Evolutionary conservation across 139 green algal genomes (phyloP).

Genomic region (Coccomyxa sp.): DNA sequence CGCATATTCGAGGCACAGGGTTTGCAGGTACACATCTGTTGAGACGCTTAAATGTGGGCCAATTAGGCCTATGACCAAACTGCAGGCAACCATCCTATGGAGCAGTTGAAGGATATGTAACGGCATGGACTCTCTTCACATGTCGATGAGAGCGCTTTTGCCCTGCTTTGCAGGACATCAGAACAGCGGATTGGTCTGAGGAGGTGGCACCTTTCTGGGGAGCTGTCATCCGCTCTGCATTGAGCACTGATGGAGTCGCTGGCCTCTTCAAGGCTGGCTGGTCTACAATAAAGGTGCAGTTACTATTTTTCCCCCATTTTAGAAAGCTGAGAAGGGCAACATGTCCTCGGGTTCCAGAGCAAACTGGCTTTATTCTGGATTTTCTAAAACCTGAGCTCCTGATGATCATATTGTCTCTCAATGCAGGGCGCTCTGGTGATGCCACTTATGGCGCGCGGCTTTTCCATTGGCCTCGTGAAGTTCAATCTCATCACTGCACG

Average conservation of each 20-base stretch:
- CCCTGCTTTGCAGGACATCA: constrained; percentile 43
- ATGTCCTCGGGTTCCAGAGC: neutral
- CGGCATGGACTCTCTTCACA: neutral
- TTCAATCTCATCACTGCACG: constrained; percentile 89
- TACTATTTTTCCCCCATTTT: neutral
- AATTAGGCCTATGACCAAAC: too few species aligned
- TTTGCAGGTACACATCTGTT: constrained; percentile 20
- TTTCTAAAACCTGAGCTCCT: neutral
- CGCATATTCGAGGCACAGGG: constrained; percentile 53
- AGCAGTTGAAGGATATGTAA: neutral
- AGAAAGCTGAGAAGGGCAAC: neutral
- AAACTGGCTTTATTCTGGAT: neutral
- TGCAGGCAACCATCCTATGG: too few species aligned
- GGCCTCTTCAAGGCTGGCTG: constrained; percentile 82
- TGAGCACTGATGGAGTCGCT: constrained; percentile 66
- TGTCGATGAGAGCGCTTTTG: neutral
- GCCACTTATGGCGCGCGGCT: constrained; percentile 90
- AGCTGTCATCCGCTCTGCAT: constrained; percentile 82
- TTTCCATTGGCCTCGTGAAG: constrained; percentile 86
- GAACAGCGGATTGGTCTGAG: constrained; percentile 79
- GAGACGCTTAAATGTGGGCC: too few species aligned
- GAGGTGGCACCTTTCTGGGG: constrained; percentile 94
- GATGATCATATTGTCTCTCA: neutral
- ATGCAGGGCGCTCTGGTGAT: constrained; percentile 87
- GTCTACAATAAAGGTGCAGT: constrained; percentile 75